These are phyloP conservation scores for Rhododendron simsii DNA, from an alignment of 148 eudicot genomes.

Conservation along the genomic window DNA sequence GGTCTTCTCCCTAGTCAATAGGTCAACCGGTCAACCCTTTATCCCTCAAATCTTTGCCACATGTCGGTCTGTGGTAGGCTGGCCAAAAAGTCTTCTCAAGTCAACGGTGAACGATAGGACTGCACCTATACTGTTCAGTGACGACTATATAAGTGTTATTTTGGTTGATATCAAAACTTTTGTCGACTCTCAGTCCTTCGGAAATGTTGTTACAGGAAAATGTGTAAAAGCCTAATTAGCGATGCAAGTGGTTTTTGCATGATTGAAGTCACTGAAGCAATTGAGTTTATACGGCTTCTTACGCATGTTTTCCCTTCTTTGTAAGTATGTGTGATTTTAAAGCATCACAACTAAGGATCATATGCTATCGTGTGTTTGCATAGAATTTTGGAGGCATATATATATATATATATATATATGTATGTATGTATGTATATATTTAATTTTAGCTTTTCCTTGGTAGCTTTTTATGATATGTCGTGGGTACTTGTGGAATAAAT, in stretches of 20 bases:
- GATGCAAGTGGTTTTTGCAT: background rate
- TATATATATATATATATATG: no score
- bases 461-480: no score
- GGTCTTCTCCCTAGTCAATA: no score
- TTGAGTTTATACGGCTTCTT: background rate
- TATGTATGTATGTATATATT: no score
- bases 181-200: background rate
- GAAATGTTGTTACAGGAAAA: background rate
- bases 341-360: background rate
- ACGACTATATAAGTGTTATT: background rate
- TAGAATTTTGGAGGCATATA: background rate
- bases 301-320: background rate
- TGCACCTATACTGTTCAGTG: no score
- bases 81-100: no score
- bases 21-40: no score
- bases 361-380: background rate
- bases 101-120: no score
- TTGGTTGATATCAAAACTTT: background rate
- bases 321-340: background rate
- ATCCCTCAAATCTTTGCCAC: no score
- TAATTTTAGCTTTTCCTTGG: background rate
- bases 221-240: background rate
- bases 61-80: no score
- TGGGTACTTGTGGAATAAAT: background rate
- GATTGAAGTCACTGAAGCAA: background rate